Base-by-base conservation (phyloP, 345 rosid genomes). In the Rhodomyrtus tomentosa region DNA sequence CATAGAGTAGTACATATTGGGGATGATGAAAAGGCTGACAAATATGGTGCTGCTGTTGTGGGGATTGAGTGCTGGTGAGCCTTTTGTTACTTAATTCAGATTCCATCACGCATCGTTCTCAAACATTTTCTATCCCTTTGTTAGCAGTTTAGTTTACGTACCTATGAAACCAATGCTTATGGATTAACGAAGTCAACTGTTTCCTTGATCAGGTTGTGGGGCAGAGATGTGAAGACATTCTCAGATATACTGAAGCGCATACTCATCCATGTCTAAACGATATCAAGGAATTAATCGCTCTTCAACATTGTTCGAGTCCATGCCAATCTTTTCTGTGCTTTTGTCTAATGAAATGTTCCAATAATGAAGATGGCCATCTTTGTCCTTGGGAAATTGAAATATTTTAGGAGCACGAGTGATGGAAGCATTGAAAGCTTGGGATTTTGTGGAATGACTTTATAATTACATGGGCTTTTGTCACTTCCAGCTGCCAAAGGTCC, bases 11-110 rank as follows among this genome's bases (percentile, higher is more conserved):
- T 96, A 24, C 99, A 95, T 84, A 89, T 94, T 1, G 98, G 99
- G 85, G 99, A 96, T 85, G 96, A 94, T 89, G 82, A 86, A 84
- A 89, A 88, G 85, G 94, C 98, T 40, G 99, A 96, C 85, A 95
- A 90, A 89, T 88, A 81, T 16, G 96, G 98, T 80, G 98, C 99
- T 25, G 92, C 91, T 87, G 89, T 93, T 24, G 11, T 90, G 2
- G 98, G 99, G 42, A 92, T 96, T 74, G 87, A 90, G 83, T 96
- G 98, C 92, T 96, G 98, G 99, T 96, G 40, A 88, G 90, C 79
- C 82, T 52, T 56, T 11, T 24, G 53, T 83, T 29, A 8, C 36
- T 82, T 42, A 8, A 25, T 49, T 29, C 50, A 36, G 50, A 68
- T 59, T 15, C n/a, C 50, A 22, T 32, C 73, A 59, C 15, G 10